Evolutionary conservation across 768 basidiomycete genomes (phyloP).

Genomic region (Pholiota conissans): DNA sequence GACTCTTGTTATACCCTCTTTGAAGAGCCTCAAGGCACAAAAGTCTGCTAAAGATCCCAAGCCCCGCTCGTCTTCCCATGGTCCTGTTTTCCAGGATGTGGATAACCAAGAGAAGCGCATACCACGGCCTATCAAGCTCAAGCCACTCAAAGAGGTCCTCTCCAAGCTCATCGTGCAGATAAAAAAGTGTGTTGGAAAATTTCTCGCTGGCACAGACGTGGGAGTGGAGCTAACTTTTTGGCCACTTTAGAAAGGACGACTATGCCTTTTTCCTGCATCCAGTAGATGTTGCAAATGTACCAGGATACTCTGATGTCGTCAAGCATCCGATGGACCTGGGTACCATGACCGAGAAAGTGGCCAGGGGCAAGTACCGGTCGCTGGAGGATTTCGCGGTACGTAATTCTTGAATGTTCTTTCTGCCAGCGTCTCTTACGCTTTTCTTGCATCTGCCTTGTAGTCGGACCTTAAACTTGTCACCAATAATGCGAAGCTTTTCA

Average conservation of each 20-base stretch:
- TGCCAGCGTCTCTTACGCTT: neutral
- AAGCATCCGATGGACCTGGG: constrained; percentile 92
- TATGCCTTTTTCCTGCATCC: constrained; percentile 81
- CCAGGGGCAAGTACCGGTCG: constrained; percentile 72
- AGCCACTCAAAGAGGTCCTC: constrained; percentile 78
- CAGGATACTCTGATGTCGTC: constrained; percentile 67
- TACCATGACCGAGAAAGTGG: constrained; percentile 80
- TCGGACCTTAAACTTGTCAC: constrained; percentile 73
- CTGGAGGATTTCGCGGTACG: constrained; percentile 75
- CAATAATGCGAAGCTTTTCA: constrained; percentile 74
- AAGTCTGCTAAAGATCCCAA: constrained; percentile 29
- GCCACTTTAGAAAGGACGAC: constrained; percentile 67
- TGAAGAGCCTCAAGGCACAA: constrained; percentile 64
- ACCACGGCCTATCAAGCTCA: constrained; percentile 67
- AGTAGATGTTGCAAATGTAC: constrained; percentile 59
- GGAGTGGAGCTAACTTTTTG: constrained; percentile 7
- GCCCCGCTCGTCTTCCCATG: constrained; percentile 23
- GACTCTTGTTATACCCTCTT: constrained; percentile 67
- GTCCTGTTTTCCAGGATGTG: constrained; percentile 27
- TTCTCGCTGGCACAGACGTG: neutral
- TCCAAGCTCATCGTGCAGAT: constrained; percentile 66
- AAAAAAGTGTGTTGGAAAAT: constrained; percentile 56
- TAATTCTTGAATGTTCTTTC: constrained; percentile 20
- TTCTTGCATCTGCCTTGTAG: constrained; percentile 37
- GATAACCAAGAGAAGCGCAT: constrained; percentile 40